A percentile compares a stretch with the other conserved stretches of the same genome.
These are phyloP conservation scores for Amniculicola lignicola DNA, from an alignment of 495 filamentous ascomycete species.

Conservation along the genomic window DNA sequence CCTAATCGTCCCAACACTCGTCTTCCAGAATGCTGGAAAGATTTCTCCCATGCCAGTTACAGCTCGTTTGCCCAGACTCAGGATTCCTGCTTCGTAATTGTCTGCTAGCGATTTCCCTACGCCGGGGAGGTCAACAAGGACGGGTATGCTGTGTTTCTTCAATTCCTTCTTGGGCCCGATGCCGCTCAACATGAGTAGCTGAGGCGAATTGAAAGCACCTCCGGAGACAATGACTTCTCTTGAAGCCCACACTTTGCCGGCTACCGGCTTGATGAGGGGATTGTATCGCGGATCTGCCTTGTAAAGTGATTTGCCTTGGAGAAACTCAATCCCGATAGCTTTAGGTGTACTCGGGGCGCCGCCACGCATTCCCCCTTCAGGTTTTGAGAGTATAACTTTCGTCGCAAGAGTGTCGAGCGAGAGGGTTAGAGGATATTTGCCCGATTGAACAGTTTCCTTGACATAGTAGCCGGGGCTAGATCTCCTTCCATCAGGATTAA, in stretches of 20 bases:
- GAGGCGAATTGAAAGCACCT: slow-evolving; percentile 31
- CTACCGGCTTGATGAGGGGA: slow-evolving; percentile 1
- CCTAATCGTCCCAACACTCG: slow-evolving; percentile 11
- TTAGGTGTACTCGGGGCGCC: slow-evolving; percentile 43
- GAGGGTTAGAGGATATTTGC: slow-evolving; percentile 59
- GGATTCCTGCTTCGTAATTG: slow-evolving; percentile 32
- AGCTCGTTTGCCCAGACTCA: slow-evolving; percentile 11
- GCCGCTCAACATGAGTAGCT: slow-evolving; percentile 32
- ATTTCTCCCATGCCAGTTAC: slow-evolving; percentile 13
- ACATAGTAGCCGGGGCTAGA: slow-evolving; percentile 38
- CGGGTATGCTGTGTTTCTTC: slow-evolving; percentile 24
- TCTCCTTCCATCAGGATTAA: slow-evolving; percentile 7
- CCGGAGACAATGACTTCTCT: slow-evolving; percentile 32
- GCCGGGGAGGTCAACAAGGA: slow-evolving; percentile 25
- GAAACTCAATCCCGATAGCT: slow-evolving; percentile 64
- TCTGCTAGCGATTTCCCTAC: slow-evolving; percentile 32
- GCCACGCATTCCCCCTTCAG: too few relatives aligned
- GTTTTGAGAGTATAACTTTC: slow-evolving; percentile 55
- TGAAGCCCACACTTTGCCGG: slow-evolving; percentile 19
- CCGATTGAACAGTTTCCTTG: slow-evolving; percentile 7
- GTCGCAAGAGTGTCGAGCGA: slow-evolving; percentile 59
- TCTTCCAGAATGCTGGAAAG: slow-evolving; percentile 30
- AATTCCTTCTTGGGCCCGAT: slow-evolving; percentile 28
- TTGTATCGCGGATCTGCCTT: slow-evolving; percentile 51
- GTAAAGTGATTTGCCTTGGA: slow-evolving; percentile 59